phyloP scores from a whole-genome alignment of 129 eudicot species.

The Artemisia annua region DNA sequence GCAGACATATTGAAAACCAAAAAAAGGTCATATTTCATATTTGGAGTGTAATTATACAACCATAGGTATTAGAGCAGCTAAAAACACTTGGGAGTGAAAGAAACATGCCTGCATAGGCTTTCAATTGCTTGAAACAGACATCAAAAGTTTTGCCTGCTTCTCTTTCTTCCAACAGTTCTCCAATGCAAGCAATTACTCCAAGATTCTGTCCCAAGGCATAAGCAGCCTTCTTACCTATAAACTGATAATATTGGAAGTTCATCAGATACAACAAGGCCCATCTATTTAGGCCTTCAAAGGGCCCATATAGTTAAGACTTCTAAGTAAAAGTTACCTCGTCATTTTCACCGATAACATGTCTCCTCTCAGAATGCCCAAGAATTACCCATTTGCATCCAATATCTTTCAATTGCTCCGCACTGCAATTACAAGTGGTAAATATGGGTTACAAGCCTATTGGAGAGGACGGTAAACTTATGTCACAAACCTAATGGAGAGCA shows the following conservation, averaged over 20 bases:
- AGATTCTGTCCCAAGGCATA: constrained; percentile 82
- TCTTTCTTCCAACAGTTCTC: constrained; percentile 87
- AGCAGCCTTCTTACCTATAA: constrained; percentile 99
- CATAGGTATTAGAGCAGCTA: constrained; percentile 7
- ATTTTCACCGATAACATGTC: constrained; percentile 84
- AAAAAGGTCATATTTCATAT: neutral
- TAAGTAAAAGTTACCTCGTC: constrained; percentile 49
- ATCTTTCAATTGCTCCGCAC: constrained; percentile 94
- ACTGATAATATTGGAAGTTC: constrained; percentile 40
- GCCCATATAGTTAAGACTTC: neutral
- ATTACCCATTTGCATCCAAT: constrained; percentile 96
- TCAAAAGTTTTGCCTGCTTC: constrained; percentile 97
- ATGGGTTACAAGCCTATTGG: constrained; percentile 2
- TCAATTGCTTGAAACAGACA: constrained; percentile 78
- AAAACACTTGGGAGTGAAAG: constrained; percentile 9
- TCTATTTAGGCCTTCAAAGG: constrained; percentile 1
- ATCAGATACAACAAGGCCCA: constrained; percentile 14
- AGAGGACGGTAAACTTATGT: constrained; percentile 15
- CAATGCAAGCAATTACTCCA: constrained; percentile 93
- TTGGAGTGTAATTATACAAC: neutral
- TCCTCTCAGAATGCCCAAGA: constrained; percentile 96
- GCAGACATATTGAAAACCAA: neutral
- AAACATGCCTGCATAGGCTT: constrained; percentile 85
- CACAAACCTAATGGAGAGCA: neutral
- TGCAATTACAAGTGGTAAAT: constrained; percentile 27